Base-by-base conservation (phyloP, 2,329 filamentous ascomycete genomes). In the Microthyrium microscopicum region DNA sequence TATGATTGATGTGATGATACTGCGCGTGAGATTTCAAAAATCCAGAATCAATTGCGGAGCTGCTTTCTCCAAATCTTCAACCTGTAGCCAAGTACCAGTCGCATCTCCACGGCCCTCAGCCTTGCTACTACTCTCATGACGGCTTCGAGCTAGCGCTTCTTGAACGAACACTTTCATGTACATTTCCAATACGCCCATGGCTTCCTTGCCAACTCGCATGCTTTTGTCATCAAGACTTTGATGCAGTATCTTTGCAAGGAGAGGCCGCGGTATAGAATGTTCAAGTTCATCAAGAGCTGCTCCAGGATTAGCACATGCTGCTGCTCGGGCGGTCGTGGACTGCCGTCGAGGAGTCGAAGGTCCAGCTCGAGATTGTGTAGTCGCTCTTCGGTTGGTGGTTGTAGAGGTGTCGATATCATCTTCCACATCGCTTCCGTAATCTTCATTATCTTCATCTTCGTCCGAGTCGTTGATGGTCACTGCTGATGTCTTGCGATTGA, bases 111-210 rank as follows among this genome's bases (percentile, higher is more conserved):
- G 48, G 21, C 39, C 39, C 39, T 41, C 47, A 40, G 38, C 43
- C 44, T 41, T 33, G 45, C 40, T 39, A 47, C 41, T 33, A 45
- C 77, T 75, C 60, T 82, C 78, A 38, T 73, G 72, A 7, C 74
- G 70, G 25, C 81, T 75, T 48, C 87, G 60, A 12, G 83, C 82
- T 50, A 95, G 73, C 1, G 83, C 82, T 58, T 95, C 87, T 40
- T 79, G 68, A 34, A 93, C 78, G 56, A 94, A 95, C 0, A 87
- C 71, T 54, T 94, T 83, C 54, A 94, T 68, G 51, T 95, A 95
- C 56, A 77, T 83, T 11, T 73, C 77, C 38, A 85, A 68, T 1
- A 84, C 70, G 5, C 61, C 66, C 50, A 85, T 81, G 4, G 83
- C 83, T 47, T 84, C 79, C 45, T 71, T 75, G 5, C 75, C 74